phyloP scores from a whole-genome alignment of 805 yeast species.

The Debaryomyces castellii region DNA sequence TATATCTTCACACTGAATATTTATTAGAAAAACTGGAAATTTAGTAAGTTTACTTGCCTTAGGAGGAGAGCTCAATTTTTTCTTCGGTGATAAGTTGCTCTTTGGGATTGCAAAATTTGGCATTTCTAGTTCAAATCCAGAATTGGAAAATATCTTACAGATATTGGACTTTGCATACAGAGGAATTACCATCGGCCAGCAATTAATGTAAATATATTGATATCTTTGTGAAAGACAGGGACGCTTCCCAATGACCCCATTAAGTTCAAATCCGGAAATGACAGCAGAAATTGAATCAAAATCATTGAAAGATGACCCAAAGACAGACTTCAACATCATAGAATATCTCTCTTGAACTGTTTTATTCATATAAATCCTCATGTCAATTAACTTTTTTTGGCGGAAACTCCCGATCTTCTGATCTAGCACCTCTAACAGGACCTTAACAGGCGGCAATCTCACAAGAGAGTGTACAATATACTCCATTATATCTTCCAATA shows the following conservation, averaged over 20 bases:
- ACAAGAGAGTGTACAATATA: constrained; percentile 27
- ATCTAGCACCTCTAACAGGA: neutral
- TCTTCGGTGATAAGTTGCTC: constrained; percentile 13
- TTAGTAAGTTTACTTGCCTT: constrained; percentile 17
- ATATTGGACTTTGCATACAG: constrained; percentile 13
- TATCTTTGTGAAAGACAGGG: constrained; percentile 33
- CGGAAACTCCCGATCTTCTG: neutral
- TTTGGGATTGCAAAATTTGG: neutral
- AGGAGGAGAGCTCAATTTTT: neutral
- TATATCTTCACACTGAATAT: constrained; percentile 21
- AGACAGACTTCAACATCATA: constrained; percentile 18
- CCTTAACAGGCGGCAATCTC: constrained; percentile 14
- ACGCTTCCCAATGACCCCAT: constrained; percentile 39
- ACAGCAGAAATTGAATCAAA: constrained; percentile 25
- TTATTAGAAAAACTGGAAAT: constrained; percentile 40
- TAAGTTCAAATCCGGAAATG: constrained; percentile 22
- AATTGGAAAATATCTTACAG: constrained; percentile 20
- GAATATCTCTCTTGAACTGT: constrained; percentile 11
- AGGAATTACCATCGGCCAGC: constrained; percentile 22
- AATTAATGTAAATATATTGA: constrained; percentile 50
- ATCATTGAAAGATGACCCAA: constrained; percentile 22
- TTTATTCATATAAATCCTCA: neutral
- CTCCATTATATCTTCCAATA: constrained; percentile 26
- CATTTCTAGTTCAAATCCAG: constrained; percentile 18
- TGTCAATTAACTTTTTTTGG: neutral